Percentiles rank a stretch among this genome's conserved stretches.
phyloP scores from a whole-genome alignment of 345 rosid species.

The Xanthoceras sorbifolium region DNA sequence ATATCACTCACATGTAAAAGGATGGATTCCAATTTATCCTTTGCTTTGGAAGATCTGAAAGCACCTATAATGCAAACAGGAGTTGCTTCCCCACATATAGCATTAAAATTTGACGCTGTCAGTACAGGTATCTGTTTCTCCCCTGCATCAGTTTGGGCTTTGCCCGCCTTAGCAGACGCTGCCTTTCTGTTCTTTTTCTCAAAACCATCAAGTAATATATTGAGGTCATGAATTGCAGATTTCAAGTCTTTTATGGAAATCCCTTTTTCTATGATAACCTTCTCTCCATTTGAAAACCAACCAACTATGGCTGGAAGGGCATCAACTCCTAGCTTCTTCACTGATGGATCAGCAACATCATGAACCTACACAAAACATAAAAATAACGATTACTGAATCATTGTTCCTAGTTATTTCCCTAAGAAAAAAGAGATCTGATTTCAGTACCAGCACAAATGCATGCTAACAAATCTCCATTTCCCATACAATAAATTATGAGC shows the following conservation, averaged over 20 bases:
- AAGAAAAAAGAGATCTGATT: background rate
- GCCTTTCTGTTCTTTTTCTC: slow-evolving; percentile 71
- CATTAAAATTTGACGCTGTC: slow-evolving; percentile 50
- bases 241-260: slow-evolving; percentile 74
- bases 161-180: slow-evolving; percentile 46
- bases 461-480: background rate
- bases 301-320: slow-evolving; percentile 87
- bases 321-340: slow-evolving; percentile 64
- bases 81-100: slow-evolving; percentile 61
- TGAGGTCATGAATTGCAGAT: slow-evolving; percentile 67
- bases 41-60: slow-evolving; percentile 63
- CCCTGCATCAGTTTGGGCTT: slow-evolving; percentile 34
- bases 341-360: slow-evolving; percentile 54
- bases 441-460: background rate
- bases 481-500: too few species aligned
- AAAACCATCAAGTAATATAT: slow-evolving; percentile 63
- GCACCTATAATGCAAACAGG: slow-evolving; percentile 86
- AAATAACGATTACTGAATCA: slow-evolving; percentile 1
- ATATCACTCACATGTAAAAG: slow-evolving; percentile 51
- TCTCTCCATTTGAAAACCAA: slow-evolving; percentile 84
- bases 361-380: slow-evolving; percentile 50
- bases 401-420: background rate
- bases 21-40: slow-evolving; percentile 62
- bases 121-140: slow-evolving; percentile 54
- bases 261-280: slow-evolving; percentile 61